Percentiles rank a stretch among this genome's conserved stretches.
Conservation (phyloP, 768 basidiomycete genomes). For the Dendrothele bispora region DNA sequence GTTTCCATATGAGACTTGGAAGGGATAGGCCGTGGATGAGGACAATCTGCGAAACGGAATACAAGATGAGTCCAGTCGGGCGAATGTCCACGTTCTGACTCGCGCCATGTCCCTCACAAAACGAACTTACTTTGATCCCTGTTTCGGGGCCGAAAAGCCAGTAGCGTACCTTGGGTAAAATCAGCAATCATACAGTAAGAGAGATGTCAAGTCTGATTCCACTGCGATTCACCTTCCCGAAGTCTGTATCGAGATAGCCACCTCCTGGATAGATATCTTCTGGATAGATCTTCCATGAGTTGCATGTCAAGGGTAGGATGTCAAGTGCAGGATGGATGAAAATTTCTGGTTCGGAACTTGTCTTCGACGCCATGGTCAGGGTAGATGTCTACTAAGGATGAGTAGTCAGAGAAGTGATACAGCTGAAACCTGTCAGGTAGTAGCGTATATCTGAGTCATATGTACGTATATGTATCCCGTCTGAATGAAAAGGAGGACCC, state of each 20-base stretch:
- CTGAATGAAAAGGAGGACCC: no score
- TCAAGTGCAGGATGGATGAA: constrained; percentile 64
- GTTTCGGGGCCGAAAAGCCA: constrained; percentile 74
- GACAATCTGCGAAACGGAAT: constrained; percentile 49
- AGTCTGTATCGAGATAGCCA: constrained; percentile 62
- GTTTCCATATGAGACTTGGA: constrained; percentile 75
- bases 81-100: no score
- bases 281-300: constrained; percentile 70
- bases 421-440: no score
- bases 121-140: constrained; percentile 56
- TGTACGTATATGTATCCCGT: no score
- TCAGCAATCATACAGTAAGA: background rate
- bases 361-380: no score
- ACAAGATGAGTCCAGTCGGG: no score
- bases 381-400: no score
- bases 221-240: constrained; percentile 58
- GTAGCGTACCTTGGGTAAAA: constrained; percentile 57
- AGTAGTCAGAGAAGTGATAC: no score
- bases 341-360: no score
- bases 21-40: constrained; percentile 78
- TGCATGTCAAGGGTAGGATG: constrained; percentile 51
- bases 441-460: no score
- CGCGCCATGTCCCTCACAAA: background rate
- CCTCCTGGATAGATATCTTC: constrained; percentile 71
- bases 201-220: background rate